A percentile compares a stretch with the other conserved stretches of the same genome.
These are phyloP conservation scores for Plasmopara halstedii DNA, from an alignment of 352 stramenopile species.

Conservation along the genomic window DNA sequence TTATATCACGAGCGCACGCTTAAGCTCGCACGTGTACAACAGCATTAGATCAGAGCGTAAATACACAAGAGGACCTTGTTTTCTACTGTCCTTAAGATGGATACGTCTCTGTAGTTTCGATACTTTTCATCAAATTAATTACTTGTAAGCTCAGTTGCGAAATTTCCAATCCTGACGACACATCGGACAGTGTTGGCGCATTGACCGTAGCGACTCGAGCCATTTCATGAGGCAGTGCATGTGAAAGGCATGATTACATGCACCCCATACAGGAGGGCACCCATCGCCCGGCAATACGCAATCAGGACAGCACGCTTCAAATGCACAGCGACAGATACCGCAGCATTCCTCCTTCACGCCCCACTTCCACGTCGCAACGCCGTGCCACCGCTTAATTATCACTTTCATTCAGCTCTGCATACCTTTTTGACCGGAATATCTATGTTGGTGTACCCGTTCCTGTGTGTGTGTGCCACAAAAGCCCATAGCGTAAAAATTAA, in stretches of 20 bases:
- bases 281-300: slow-evolving; percentile 70
- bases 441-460: too few relatives aligned
- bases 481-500: too few relatives aligned
- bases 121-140: slow-evolving; percentile 89
- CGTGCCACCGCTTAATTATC: slow-evolving; percentile 81
- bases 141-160: too few relatives aligned
- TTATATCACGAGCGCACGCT: slow-evolving; percentile 72
- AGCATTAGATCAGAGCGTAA: slow-evolving; percentile 29
- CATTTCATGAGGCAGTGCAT: slow-evolving; percentile 93
- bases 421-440: too few relatives aligned
- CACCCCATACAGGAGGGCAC: slow-evolving; percentile 84
- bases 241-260: slow-evolving; percentile 89
- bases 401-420: slow-evolving; percentile 80
- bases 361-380: slow-evolving; percentile 88
- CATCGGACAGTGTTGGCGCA: slow-evolving; percentile 83
- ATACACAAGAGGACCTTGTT: neutral
- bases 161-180: slow-evolving; percentile 46
- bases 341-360: slow-evolving; percentile 89
- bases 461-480: too few relatives aligned
- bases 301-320: slow-evolving; percentile 77
- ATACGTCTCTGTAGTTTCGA: slow-evolving; percentile 31
- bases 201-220: slow-evolving; percentile 79
- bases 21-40: slow-evolving; percentile 59
- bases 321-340: slow-evolving; percentile 80
- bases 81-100: neutral